phyloP scores from a whole-genome alignment of 345 rosid genomes.

The Eutrema yunnanense region DNA sequence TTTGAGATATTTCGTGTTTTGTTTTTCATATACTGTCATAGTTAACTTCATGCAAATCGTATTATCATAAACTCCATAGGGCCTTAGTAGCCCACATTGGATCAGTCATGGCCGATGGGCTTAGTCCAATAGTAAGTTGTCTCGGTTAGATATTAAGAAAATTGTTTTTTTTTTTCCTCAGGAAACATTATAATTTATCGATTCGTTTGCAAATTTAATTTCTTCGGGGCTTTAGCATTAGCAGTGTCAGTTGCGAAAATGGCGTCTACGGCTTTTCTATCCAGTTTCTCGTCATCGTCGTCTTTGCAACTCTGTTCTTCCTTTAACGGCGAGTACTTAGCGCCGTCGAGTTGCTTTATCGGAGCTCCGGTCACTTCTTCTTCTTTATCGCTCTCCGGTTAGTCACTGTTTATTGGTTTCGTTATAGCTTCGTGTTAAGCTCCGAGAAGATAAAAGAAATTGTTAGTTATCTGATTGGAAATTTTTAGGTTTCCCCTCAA shows the following conservation, averaged over 20 bases:
- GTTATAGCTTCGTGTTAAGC: not conserved
- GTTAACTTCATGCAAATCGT: not conserved
- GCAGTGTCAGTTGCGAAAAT: conserved; percentile 24
- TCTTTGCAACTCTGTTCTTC: conserved; percentile 33
- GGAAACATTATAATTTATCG: not conserved
- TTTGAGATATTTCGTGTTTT: no score
- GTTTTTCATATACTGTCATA: no score
- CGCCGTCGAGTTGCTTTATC: conserved; percentile 26
- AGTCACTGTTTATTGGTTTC: not conserved
- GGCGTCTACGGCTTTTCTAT: conserved; percentile 44
- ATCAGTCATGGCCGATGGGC: not conserved
- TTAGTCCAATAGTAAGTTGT: not conserved
- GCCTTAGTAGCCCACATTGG: not conserved
- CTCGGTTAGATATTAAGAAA: not conserved
- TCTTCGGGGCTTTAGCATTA: not conserved
- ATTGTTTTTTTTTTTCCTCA: not conserved
- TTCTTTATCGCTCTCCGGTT: conserved; percentile 39
- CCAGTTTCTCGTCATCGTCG: conserved; percentile 24
- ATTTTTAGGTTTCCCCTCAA: not conserved
- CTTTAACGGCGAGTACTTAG: conserved; percentile 23
- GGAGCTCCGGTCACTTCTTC: conserved; percentile 38
- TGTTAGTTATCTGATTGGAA: not conserved
- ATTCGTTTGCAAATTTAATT: not conserved
- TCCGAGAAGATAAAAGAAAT: not conserved
- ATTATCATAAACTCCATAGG: not conserved